Evolutionary conservation across 2,329 filamentous ascomycete species (phyloP), one percentile per base, ranked within the genome.

Genomic region (Beauveria brongniartii): DNA sequence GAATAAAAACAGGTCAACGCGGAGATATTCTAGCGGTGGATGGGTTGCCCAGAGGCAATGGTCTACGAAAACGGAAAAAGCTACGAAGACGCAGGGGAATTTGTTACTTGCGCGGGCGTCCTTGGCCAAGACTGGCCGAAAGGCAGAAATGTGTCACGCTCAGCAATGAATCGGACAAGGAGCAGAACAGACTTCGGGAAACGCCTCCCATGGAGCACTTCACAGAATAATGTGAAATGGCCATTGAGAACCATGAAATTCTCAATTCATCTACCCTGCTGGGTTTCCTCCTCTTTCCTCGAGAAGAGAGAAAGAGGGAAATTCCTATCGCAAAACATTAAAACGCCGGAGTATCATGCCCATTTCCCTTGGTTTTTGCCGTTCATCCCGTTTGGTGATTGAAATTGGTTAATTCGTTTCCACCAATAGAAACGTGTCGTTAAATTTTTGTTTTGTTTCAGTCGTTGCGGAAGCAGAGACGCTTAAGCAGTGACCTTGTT

Each of bases 1-100:
- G 71, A 80, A 75, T 26, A 24, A 24, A 37, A 68, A 70, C 78
- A 81, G 88, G 85, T 87, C 84, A 82, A 87, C 85, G 86, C 87
- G 90, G 89, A 89, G 91, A 96, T 96, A 91, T 84, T 78, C 82
- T 88, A 86, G 90, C 90, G 89, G 78, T 73, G 34, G 61, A 59
- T 41, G n/a, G 8, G 26, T 37, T 40, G 30, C 44, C 30, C 4
- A 5, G 5, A 28, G 37, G 43, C 28, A 47, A 14, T 14, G 34
- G 26, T 54, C 41, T 59, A 55, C 61, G 46, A 28, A 37, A 14
- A 16, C 14, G n/a, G 18, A 12, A 22, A 16, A 20, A 40, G 10
- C 51, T 57, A 57, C 48, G 54, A 12, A 22, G 41, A 28, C 20
- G 26, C 37, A 28, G 37, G 46, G 10, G 48, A 43, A 18, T 24